Evolutionary conservation across 257 asterid species (phyloP), one percentile per base, ranked within the genome.

Genomic region (Asclepias syriaca): DNA sequence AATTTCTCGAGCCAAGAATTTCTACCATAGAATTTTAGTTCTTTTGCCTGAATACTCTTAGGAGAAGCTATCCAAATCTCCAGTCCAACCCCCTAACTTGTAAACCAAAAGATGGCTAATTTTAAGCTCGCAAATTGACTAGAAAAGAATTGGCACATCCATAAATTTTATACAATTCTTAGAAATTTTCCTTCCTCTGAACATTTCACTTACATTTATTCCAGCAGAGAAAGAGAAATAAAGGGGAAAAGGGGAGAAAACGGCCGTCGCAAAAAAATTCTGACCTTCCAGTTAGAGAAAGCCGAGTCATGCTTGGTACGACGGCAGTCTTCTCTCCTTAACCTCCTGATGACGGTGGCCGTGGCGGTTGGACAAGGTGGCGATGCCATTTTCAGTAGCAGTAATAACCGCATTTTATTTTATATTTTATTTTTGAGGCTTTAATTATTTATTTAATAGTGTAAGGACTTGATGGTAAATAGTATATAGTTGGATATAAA

Each of bases 241-340:
- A 29, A 29, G 34, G 34, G 2, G 34, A 53, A 66, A 74, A 13
- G 39, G 39, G 53, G 63, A 74, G 9, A 46, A 9, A 13, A 46
- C 15, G 22, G 14, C 29, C 0, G 18, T 43, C 0, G 68, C 21
- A 39, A 14, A 29, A 46, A 9, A 73, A 22, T 12, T 27, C 49
- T 64, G n/a, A 84, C 99, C 97, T 95, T 91, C 99, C 99, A 95
- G 0, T 74, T 77, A 70, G 97, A 89, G 90, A 95, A 92, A 78
- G 86, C 85, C 48, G 95, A 82, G 70, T 91, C 99, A 12, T 95
- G 98, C 66, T 87, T 86, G 68, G 97, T 88, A 63, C 85, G 95
- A 68, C 79, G 77, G 80, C 74, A 84, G 66, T 87, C 88, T 81
- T 95, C 99, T 78, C 99, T 90, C 80, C 76, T 86, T 61, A 90